Evolutionary conservation across 2,329 filamentous ascomycete genomes (phyloP), one percentile per base, ranked within the genome.

Genomic region (Akanthomyces uredinophilus): DNA sequence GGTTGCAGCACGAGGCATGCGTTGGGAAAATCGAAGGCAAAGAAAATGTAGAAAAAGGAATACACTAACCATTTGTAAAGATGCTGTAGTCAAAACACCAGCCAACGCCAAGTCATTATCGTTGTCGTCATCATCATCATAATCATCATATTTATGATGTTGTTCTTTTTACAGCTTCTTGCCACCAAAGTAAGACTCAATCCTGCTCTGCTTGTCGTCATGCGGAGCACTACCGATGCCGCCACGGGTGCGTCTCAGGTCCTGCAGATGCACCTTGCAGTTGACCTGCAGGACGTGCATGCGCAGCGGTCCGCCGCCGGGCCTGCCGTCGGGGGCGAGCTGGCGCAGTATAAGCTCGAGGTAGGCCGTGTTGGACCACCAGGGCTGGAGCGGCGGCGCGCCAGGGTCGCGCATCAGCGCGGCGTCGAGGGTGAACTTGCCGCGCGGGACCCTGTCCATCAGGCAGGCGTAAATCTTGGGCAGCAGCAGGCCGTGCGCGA

Each of bases 401-500:
- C 14, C 55, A 20, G 32, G 13, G 32, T 39, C 6, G n/a, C 18
- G 8, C 43, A 13, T 18, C 27, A 46, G 37, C 24, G 41, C 32
- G 8, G 4, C 11, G 18, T 52, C 47, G 8, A 60, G 16, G 16
- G 57, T 52, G 11, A 60, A 62, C 62, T 1, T 67, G 59, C 2
- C 91, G 82, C 7, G 20, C 5, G 55, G 41, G 8, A 3, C 83
- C 79, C 14, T 77, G 74, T 8, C 46, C 5, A 49, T 14, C 88
- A 75, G 16, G 96, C 72, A 14, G 81, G 79, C 61, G 82, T 81
- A 81, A 89, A 87, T 74, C 37, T 85, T 81, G 2, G 85, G 85
- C 2, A 96, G 81, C 46, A 96, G 86, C 64, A 96, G 87, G 18
- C 93, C 92, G 69, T 97, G 93, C 2, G 92, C 89, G 4, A 96